Evolutionary conservation across 2,329 filamentous ascomycete genomes (phyloP).

Genomic region (Fusarium euwallaceae): DNA sequence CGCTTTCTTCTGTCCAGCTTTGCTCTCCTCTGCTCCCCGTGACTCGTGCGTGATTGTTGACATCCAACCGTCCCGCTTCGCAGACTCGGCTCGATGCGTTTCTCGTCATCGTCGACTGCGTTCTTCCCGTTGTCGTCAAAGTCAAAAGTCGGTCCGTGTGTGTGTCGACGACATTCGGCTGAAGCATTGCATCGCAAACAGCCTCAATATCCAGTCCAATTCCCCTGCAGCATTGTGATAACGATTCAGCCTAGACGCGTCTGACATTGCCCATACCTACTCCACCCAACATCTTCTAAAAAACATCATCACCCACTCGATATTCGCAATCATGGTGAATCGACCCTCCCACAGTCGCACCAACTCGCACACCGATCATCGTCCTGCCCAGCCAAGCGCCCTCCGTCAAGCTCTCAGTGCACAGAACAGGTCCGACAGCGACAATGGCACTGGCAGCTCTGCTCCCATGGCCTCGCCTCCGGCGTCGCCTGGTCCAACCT

Average conservation of each 20-base stretch:
- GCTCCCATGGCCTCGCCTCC: constrained; percentile 38
- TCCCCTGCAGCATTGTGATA: constrained; percentile 2
- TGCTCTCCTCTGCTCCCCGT: background rate
- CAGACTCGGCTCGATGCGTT: constrained; percentile 27
- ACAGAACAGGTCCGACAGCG: constrained; percentile 36
- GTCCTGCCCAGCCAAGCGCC: constrained; percentile 59
- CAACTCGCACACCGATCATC: constrained; percentile 52
- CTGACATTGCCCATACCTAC: background rate
- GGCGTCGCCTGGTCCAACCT: constrained; percentile 40
- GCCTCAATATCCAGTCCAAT: constrained; percentile 1
- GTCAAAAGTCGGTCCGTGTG: constrained; percentile 21
- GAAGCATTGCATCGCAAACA: background rate
- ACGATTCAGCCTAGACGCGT: background rate
- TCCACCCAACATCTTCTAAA: background rate
- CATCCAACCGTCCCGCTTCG: background rate
- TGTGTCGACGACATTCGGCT: constrained; percentile 6
- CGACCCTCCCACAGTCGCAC: constrained; percentile 47
- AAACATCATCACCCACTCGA: background rate
- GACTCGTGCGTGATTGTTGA: constrained; percentile 17
- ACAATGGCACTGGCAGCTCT: constrained; percentile 26
- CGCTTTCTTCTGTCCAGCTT: background rate
- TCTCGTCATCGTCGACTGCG: constrained; percentile 21
- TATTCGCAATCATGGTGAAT: constrained; percentile 41
- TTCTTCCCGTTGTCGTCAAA: constrained; percentile 17
- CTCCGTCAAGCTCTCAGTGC: constrained; percentile 61